These are phyloP conservation scores for Skeletonema tropicum DNA, from an alignment of 108 stramenopile species.

Conservation along the genomic window DNA sequence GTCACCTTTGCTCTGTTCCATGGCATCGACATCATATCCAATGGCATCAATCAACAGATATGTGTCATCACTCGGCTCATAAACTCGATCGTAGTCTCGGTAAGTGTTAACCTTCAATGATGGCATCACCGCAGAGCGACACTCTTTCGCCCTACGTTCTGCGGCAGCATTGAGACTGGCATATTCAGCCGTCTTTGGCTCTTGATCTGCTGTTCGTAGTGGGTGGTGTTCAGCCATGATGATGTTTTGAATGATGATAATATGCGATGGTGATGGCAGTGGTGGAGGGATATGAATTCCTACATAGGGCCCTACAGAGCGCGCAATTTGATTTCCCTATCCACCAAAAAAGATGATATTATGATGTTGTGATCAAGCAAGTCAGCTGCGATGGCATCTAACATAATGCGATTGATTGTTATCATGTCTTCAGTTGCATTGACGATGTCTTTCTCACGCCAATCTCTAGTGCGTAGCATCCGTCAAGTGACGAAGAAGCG, in stretches of 20 bases:
- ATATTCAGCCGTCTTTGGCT: slow-evolving; percentile 32
- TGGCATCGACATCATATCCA: slow-evolving; percentile 49
- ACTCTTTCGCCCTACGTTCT: slow-evolving; percentile 53
- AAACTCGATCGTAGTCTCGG: slow-evolving; percentile 77
- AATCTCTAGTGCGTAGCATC: neutral
- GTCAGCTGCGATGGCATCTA: neutral
- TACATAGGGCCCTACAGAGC: neutral
- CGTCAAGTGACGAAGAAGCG: neutral
- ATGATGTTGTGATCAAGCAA: no score
- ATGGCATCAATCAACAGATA: slow-evolving; percentile 87
- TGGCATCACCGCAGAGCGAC: slow-evolving; percentile 68
- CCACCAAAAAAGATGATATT: no score
- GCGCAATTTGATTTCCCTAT: neutral
- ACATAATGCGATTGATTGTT: neutral
- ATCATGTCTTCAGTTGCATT: neutral
- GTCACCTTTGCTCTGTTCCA: slow-evolving; percentile 10
- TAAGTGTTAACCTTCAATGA: slow-evolving; percentile 71
- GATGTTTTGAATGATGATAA: neutral
- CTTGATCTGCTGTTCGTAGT: slow-evolving; percentile 39
- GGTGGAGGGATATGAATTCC: neutral
- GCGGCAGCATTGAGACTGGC: slow-evolving; percentile 61
- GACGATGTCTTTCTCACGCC: neutral
- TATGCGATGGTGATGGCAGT: no score
- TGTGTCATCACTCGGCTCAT: slow-evolving; percentile 93
- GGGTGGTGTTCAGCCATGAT: slow-evolving; percentile 51